Evolutionary conservation across 805 yeast genomes (phyloP).

Genomic region (Monosporozyma solicola): DNA sequence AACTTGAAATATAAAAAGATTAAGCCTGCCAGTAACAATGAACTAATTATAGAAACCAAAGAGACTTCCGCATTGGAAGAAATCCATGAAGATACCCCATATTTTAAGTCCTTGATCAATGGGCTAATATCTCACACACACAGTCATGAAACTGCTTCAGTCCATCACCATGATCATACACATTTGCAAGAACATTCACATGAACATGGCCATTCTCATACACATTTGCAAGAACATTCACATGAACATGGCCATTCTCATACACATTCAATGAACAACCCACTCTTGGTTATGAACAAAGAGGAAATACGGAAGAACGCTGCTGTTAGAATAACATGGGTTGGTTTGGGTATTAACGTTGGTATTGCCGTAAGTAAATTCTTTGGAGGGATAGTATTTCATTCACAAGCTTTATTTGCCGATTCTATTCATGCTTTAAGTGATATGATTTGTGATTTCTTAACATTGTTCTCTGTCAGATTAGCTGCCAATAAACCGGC

Average conservation of each 20-base stretch:
- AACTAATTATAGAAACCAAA: background rate
- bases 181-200: constrained; percentile 5
- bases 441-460: constrained; percentile 80
- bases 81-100: background rate
- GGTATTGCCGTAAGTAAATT: constrained; percentile 80
- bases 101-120: constrained; percentile 3
- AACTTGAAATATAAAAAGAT: background rate
- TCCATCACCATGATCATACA: background rate
- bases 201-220: constrained; percentile 15
- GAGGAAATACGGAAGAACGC: constrained; percentile 52
- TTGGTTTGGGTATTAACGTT: constrained; percentile 73
- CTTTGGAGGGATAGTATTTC: constrained; percentile 80
- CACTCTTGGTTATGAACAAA: constrained; percentile 32
- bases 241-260: constrained; percentile 17
- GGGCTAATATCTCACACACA: constrained; percentile 8
- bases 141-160: constrained; percentile 1
- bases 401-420: constrained; percentile 88
- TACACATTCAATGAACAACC: constrained; percentile 16
- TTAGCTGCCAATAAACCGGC: constrained; percentile 57
- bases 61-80: background rate
- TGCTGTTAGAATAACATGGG: constrained; percentile 84
- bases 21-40: background rate
- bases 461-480: constrained; percentile 83
- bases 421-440: constrained; percentile 91
- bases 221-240: background rate